Conservation (phyloP, 2,329 filamentous ascomycete species). For the Talaromyces amestolkiae region DNA sequence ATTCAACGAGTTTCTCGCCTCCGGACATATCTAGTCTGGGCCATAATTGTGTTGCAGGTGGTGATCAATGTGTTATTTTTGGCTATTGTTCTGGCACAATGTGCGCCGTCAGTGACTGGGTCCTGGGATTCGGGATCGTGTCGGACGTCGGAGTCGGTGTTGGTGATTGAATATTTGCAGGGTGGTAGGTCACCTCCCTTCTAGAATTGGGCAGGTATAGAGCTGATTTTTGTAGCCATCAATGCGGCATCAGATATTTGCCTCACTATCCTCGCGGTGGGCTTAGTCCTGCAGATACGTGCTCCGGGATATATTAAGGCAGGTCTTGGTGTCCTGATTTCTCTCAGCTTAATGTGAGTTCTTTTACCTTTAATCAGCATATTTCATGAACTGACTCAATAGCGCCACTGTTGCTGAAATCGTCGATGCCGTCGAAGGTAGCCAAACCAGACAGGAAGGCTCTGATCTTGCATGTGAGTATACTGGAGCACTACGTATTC, state of each 20-base stretch:
- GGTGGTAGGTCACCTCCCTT: conserved; percentile 8
- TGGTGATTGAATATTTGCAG: conserved; percentile 17
- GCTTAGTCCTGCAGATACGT: conserved; percentile 11
- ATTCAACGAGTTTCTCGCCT: conserved; percentile 17
- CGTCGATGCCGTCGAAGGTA: conserved; percentile 11
- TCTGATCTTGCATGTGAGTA: conserved; percentile 19
- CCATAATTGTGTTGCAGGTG: conserved; percentile 21
- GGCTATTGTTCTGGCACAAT: conserved; percentile 20
- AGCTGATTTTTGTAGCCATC: conserved; percentile 11
- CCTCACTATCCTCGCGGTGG: conserved; percentile 16
- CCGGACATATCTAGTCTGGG: conserved; percentile 20
- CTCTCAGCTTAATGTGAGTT: conserved; percentile 17
- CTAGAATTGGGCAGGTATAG: background rate
- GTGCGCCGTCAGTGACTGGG: conserved; percentile 8
- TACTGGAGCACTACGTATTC: background rate
- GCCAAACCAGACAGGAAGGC: background rate
- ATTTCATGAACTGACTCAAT: background rate
- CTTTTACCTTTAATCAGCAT: background rate
- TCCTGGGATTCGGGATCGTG: conserved; percentile 16
- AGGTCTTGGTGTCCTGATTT: conserved; percentile 12
- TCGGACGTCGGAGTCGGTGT: conserved; percentile 15
- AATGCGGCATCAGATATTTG: conserved; percentile 18
- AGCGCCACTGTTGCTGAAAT: conserved; percentile 18
- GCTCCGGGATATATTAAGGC: conserved; percentile 9
- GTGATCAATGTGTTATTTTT: conserved; percentile 21